These are phyloP conservation scores for Trichosporon sp. DNA, from an alignment of 1,284 basidiomycete genomes.

Conservation along the genomic window DNA sequence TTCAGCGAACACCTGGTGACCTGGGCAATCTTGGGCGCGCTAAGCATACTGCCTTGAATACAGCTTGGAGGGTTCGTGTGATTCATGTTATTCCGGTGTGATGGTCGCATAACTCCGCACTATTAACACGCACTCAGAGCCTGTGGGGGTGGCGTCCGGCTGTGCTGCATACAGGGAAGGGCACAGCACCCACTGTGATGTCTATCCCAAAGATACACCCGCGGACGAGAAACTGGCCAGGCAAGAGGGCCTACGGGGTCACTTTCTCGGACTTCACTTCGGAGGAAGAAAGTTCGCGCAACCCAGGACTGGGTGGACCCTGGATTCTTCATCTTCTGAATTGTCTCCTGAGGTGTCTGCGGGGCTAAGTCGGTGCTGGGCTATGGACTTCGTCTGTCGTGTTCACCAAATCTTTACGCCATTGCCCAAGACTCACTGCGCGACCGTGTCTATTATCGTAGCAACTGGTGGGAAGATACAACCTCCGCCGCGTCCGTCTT, in stretches of 20 bases:
- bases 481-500: too few relatives aligned
- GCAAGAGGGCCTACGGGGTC: neutral
- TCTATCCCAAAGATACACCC: neutral
- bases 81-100: neutral
- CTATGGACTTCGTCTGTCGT: too few relatives aligned
- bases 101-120: neutral
- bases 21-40: neutral
- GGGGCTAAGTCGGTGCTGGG: neutral
- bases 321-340: conserved; percentile 3
- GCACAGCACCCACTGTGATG: neutral
- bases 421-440: too few relatives aligned
- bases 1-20: neutral
- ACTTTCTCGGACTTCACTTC: neutral
- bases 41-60: neutral
- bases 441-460: too few relatives aligned
- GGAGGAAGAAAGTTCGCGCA: neutral
- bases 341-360: neutral
- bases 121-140: neutral
- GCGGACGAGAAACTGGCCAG: neutral
- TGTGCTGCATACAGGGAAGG: neutral
- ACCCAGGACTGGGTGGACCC: neutral
- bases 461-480: too few relatives aligned
- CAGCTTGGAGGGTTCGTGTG: neutral
- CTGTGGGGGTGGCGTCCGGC: conserved; percentile 14
- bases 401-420: too few relatives aligned